phyloP scores from a whole-genome alignment of 2,329 filamentous ascomycete species.

The Colletotrichum siamense region DNA sequence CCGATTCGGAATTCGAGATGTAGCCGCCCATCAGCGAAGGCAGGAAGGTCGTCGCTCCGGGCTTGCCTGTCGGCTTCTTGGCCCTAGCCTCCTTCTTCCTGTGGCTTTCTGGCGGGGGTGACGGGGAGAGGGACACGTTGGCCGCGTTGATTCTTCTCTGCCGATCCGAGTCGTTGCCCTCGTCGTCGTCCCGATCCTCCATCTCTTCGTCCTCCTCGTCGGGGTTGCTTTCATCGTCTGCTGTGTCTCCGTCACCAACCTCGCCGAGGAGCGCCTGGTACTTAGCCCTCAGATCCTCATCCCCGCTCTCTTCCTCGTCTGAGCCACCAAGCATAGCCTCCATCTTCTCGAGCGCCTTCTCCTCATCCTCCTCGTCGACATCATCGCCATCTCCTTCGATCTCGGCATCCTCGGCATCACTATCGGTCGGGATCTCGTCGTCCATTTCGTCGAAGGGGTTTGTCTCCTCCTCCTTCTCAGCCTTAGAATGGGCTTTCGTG shows the following conservation, averaged over 20 bases:
- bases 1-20: conserved; percentile 74
- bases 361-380: conserved; percentile 31
- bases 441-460: conserved; percentile 27
- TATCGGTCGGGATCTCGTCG: conserved; percentile 22
- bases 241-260: conserved; percentile 43
- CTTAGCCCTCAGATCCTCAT: conserved; percentile 44
- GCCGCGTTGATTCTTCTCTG: conserved; percentile 26
- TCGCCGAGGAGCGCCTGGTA: conserved; percentile 52
- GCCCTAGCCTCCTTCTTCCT: conserved; percentile 34
- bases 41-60: conserved; percentile 65
- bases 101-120: conserved; percentile 34
- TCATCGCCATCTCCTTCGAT: conserved; percentile 35
- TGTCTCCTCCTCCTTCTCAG: conserved; percentile 33
- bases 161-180: conserved; percentile 24
- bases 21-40: conserved; percentile 82
- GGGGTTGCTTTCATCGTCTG: conserved; percentile 38
- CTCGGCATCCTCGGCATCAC: conserved; percentile 11
- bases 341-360: conserved; percentile 47
- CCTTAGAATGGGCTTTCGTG: conserved; percentile 29
- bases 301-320: conserved; percentile 43
- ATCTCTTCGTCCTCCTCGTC: conserved; percentile 25
- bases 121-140: conserved; percentile 30
- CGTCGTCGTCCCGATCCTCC: conserved; percentile 37
- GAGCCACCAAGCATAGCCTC: conserved; percentile 52
- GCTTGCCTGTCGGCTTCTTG: conserved; percentile 6